Conservation (phyloP, 2,329 filamentous ascomycete species). For the Drechslerella coelobrocha region DNA sequence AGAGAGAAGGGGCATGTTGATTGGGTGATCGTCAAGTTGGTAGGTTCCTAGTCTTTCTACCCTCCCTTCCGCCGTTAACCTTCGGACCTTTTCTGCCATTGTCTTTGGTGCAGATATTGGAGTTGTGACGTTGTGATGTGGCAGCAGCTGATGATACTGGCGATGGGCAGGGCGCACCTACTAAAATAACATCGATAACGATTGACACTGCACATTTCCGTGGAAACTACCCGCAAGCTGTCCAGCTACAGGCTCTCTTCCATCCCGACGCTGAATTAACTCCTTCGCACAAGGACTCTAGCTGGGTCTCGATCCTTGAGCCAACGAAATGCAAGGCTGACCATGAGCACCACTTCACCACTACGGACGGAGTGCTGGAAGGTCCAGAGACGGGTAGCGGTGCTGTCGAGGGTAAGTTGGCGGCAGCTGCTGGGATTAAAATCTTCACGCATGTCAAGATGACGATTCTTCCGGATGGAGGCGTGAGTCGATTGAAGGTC, state of each 20-base stretch:
- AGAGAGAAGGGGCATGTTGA: conserved; percentile 75
- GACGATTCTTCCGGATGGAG: conserved; percentile 90
- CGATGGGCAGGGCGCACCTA: conserved; percentile 23
- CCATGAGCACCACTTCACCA: conserved; percentile 34
- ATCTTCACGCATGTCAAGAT: conserved; percentile 84
- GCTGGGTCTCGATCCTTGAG: conserved; percentile 65
- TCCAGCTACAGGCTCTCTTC: conserved; percentile 69
- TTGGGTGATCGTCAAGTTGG: conserved; percentile 77
- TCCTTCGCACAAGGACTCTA: conserved; percentile 49
- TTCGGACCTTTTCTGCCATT: no score
- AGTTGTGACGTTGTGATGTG: background rate
- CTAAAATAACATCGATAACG: conserved; percentile 61
- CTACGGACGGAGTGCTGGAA: background rate
- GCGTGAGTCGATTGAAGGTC: conserved; percentile 84
- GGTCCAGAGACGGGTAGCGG: conserved; percentile 7
- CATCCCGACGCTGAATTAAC: conserved; percentile 28
- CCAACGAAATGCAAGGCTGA: conserved; percentile 57
- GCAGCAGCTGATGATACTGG: background rate
- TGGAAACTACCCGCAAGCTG: conserved; percentile 81
- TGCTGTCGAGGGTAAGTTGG: conserved; percentile 55
- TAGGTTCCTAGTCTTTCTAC: conserved; percentile 14
- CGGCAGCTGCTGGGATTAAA: conserved; percentile 63
- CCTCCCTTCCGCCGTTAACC: no score
- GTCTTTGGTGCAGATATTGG: background rate
- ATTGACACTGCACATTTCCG: conserved; percentile 84